Conservation (phyloP, 2,329 filamentous ascomycete species). For the Gliomastix tumulicola region DNA sequence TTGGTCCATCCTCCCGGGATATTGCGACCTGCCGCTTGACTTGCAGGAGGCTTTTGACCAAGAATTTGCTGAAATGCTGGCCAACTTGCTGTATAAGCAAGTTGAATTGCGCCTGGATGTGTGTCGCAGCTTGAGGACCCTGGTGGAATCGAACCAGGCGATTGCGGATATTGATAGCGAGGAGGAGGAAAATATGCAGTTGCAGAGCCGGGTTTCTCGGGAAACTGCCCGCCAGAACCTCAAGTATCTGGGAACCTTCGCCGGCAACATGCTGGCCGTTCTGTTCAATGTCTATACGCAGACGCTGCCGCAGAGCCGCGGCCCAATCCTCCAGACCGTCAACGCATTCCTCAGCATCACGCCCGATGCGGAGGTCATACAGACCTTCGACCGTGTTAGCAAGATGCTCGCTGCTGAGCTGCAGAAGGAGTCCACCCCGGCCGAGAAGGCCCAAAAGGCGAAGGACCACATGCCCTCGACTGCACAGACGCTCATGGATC, state of each 20-base stretch:
- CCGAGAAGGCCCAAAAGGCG: conserved; percentile 54
- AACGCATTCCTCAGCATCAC: conserved; percentile 92
- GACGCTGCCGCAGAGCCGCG: conserved; percentile 86
- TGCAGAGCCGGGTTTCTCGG: conserved; percentile 73
- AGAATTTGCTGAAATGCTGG: conserved; percentile 78
- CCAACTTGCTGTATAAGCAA: conserved; percentile 89
- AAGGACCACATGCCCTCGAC: conserved; percentile 80
- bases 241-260: conserved; percentile 68
- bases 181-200: conserved; percentile 65
- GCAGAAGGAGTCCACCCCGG: conserved; percentile 38
- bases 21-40: conserved; percentile 88
- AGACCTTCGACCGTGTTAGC: conserved; percentile 83
- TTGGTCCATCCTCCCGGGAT: conserved; percentile 89
- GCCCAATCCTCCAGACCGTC: conserved; percentile 87
- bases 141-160: conserved; percentile 88
- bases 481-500: conserved; percentile 90
- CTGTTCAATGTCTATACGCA: conserved; percentile 99
- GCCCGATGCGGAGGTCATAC: conserved; percentile 68
- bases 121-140: conserved; percentile 75
- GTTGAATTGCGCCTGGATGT: conserved; percentile 80
- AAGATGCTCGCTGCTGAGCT: conserved; percentile 74
- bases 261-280: conserved; percentile 86
- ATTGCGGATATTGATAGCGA: conserved; percentile 62
- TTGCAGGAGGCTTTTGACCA: conserved; percentile 73
- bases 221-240: conserved; percentile 72